Percentiles rank a stretch among this genome's conserved stretches.
These are phyloP conservation scores for Auxenochlorella pyrenoidosa DNA, from an alignment of 139 green algal species.

Conservation along the genomic window DNA sequence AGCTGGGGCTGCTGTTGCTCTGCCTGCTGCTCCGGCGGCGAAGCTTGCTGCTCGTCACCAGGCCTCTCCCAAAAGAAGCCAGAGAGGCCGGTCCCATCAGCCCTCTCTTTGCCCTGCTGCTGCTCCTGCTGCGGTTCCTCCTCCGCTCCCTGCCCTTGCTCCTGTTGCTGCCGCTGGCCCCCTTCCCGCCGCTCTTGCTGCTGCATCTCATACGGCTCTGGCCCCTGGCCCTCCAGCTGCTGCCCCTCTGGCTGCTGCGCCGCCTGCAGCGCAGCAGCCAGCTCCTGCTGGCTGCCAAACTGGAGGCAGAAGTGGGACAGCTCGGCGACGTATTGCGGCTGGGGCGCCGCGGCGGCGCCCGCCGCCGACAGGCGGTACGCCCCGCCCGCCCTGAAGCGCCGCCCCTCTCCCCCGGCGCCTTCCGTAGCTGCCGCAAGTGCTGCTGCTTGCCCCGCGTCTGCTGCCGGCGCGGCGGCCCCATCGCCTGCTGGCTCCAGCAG, in stretches of 20 bases:
- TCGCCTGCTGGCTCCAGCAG: background rate
- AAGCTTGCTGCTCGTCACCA: no score
- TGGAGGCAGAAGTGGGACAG: background rate
- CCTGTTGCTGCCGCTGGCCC: background rate
- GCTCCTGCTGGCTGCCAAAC: background rate
- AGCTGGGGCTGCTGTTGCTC: background rate
- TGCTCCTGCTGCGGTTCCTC: background rate
- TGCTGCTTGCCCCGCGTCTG: background rate
- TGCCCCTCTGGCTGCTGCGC: background rate
- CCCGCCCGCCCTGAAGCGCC: background rate
- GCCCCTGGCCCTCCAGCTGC: background rate
- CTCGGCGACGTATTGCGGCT: background rate
- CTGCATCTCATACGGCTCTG: background rate
- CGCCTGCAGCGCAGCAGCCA: background rate
- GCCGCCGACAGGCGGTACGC: background rate
- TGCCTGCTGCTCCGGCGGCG: background rate
- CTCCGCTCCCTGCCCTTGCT: background rate
- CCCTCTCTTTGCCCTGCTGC: background rate
- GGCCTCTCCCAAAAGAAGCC: slow-evolving; percentile 3
- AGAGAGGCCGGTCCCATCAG: no score
- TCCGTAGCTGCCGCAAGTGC: background rate
- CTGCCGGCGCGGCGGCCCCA: background rate
- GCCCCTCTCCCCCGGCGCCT: background rate
- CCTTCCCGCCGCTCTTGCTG: background rate
- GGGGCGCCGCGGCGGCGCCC: background rate